Conservation (phyloP, 768 basidiomycete species). For the Psilocybe tampanensis region DNA sequence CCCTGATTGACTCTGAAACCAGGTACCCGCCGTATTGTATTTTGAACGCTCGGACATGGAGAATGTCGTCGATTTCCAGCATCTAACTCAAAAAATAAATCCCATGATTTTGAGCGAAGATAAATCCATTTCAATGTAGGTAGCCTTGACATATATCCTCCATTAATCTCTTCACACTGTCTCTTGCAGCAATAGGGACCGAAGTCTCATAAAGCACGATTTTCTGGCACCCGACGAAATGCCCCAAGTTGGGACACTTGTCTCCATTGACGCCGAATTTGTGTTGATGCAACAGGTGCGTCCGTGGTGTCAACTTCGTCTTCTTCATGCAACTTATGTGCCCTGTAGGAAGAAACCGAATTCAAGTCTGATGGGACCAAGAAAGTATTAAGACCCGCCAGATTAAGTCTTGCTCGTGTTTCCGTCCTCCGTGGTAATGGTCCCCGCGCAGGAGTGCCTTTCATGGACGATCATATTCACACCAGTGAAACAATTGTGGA, state of each 20-base stretch:
- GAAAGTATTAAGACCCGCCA: constrained; percentile 88
- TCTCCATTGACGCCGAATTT: constrained; percentile 98
- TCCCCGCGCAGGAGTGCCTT: constrained; percentile 77
- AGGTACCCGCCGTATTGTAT: constrained; percentile 92
- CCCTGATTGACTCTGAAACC: background rate
- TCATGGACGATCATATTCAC: constrained; percentile 98
- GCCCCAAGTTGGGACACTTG: constrained; percentile 82
- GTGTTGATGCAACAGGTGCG: constrained; percentile 94
- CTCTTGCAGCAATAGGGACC: constrained; percentile 70
- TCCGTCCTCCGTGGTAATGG: constrained; percentile 92
- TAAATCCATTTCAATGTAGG: constrained; percentile 85
- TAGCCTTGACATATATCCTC: constrained; percentile 3
- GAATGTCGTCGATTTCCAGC: constrained; percentile 60
- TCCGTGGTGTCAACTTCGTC: constrained; percentile 24
- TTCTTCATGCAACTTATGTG: background rate
- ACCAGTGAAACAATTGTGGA: constrained; percentile 95
- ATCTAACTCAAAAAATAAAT: constrained; percentile 69
- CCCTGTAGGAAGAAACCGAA: constrained; percentile 85
- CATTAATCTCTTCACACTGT: background rate
- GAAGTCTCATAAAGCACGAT: constrained; percentile 74
- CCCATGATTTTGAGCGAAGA: constrained; percentile 79
- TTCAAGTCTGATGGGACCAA: constrained; percentile 94
- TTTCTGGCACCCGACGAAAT: constrained; percentile 72
- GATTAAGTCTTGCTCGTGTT: constrained; percentile 91
- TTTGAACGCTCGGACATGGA: constrained; percentile 73